A percentile compares a stretch with the other conserved stretches of the same genome.
Conservation (phyloP, 2,329 filamentous ascomycete species). For the Cordyceps pruinosa region DNA sequence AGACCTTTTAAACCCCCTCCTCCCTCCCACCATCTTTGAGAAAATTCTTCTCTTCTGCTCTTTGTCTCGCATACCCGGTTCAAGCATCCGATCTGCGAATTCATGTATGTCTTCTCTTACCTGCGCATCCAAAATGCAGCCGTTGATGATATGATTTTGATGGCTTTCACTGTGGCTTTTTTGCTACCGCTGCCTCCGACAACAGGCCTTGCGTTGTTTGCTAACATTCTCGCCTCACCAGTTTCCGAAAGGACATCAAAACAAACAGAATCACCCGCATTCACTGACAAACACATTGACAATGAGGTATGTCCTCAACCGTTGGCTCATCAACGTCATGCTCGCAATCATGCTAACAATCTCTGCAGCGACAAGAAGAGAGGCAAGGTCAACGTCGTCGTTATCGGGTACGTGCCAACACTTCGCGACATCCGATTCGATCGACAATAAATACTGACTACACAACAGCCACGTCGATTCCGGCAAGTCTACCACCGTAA, state of each 20-base stretch:
- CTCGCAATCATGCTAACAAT: slow-evolving; percentile 12
- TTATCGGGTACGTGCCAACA: slow-evolving; percentile 56
- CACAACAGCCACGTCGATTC: slow-evolving; percentile 82
- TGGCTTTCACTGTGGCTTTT: background rate
- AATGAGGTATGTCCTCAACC: slow-evolving; percentile 25
- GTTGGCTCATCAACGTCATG: background rate
- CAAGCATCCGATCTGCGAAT: slow-evolving; percentile 38
- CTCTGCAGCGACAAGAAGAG: slow-evolving; percentile 63
- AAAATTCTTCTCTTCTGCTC: slow-evolving; percentile 32
- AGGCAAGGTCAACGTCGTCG: slow-evolving; percentile 91
- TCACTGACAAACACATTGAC: slow-evolving; percentile 25
- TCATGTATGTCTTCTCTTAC: slow-evolving; percentile 24
- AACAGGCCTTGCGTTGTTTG: background rate
- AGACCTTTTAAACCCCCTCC: slow-evolving; percentile 33
- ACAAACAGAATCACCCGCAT: slow-evolving; percentile 18
- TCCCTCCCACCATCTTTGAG: slow-evolving; percentile 30
- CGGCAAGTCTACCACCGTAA: slow-evolving; percentile 97
- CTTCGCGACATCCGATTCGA: slow-evolving; percentile 25
- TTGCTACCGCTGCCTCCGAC: too few relatives aligned
- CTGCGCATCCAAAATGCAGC: background rate
- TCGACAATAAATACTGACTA: slow-evolving; percentile 18
- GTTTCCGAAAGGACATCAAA: slow-evolving; percentile 19
- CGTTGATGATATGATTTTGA: too few relatives aligned
- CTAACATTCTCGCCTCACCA: slow-evolving; percentile 19
- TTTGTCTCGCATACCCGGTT: slow-evolving; percentile 39